Evolutionary conservation across 345 rosid species (phyloP).

Genomic region (Lumnitzera racemosa): DNA sequence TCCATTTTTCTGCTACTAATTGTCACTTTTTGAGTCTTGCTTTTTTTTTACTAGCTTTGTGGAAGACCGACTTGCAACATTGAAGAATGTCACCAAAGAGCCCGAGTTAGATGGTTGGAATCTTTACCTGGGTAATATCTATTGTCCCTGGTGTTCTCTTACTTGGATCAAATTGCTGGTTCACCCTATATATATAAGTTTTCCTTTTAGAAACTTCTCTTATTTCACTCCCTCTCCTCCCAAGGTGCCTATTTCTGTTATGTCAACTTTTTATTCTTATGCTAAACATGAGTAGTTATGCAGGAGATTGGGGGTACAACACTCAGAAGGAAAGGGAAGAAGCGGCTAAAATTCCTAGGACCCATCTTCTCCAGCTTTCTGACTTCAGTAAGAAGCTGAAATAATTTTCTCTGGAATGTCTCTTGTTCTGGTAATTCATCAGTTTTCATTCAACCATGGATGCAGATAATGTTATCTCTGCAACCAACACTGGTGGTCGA

Average conservation of each 20-base stretch:
- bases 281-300: slow-evolving; percentile 11
- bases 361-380: slow-evolving; percentile 61
- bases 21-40: not conserved
- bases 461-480: not conserved
- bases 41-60: slow-evolving; percentile 50
- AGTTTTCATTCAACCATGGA: not conserved
- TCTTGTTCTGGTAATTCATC: not conserved
- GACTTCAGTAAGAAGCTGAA: slow-evolving; percentile 78
- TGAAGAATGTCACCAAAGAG: slow-evolving; percentile 84
- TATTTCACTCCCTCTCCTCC: not conserved
- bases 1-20: no score
- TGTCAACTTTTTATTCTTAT: not conserved
- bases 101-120: slow-evolving; percentile 82
- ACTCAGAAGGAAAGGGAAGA: slow-evolving; percentile 76
- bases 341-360: slow-evolving; percentile 63
- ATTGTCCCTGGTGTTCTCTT: not conserved
- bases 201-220: no score
- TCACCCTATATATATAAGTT: not conserved
- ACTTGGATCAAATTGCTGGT: not conserved
- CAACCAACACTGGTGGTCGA: not conserved
- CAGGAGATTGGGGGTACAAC: slow-evolving; percentile 73
- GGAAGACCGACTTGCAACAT: slow-evolving; percentile 87
- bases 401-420: slow-evolving; percentile 14
- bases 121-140: slow-evolving; percentile 55
- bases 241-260: not conserved